Evolutionary conservation across 345 rosid species (phyloP), one percentile per base, ranked within the genome.

Genomic region (Camelina laxa): DNA sequence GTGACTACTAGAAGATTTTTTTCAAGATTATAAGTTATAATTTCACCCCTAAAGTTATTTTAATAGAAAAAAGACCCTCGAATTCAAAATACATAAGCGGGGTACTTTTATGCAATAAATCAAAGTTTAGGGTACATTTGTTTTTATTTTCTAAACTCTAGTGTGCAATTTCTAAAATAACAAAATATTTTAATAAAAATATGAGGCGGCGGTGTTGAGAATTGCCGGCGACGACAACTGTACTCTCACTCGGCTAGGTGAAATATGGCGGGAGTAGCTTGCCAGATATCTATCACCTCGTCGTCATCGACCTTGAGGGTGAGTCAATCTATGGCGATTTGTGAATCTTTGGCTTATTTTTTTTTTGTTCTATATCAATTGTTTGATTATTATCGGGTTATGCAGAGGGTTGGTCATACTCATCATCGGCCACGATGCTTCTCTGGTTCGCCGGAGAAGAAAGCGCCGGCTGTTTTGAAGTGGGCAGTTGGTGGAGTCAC

Each of bases 401-500:
- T 65, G 75, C 81, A 78, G 85, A 82, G 84, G 35, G 31, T 56
- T 70, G 69, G 10, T 56, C 30, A 24, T 24, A 24, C 27, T 24
- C 27, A 48, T 27, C 27, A 51, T 27, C 77, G 77, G 62, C 39
- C 76, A 41, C 68, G 79, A 74, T 87, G 89, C 75, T 83, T 84
- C 77, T 81, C 92, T 30, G 82, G 79, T 42, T 60, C 78, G 70
- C 76, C 77, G 66, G 82, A 76, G 57, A 67, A 57, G 30, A 70
- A 59, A 70, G 78, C 90, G 2, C 89, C 97, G 24, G 82, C 50
- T 63, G 31, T 84, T 53, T 74, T 88, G 66, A 86, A 84, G 44
- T 68, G 87, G 65, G 90, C 87, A 1, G 97, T 93, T n/a, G 79
- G 85, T 33, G 96, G 98, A 75, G 80, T 82, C 72, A 86, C 97